Evolutionary conservation across 1,284 basidiomycete genomes (phyloP).

Genomic region (Athelia psychrophila): DNA sequence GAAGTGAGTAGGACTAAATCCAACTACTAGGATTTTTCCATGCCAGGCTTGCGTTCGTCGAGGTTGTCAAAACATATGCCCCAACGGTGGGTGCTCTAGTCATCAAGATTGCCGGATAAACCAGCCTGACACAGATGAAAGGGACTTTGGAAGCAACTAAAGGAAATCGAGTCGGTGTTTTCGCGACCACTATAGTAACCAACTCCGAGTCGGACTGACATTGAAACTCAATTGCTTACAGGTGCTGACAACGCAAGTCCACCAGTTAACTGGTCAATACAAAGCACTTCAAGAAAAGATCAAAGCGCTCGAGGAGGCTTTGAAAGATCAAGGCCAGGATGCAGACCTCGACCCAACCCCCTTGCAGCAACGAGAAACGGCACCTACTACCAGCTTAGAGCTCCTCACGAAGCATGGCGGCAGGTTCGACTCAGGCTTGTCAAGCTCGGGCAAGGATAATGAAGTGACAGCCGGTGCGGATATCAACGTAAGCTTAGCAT

Average conservation of each 20-base stretch:
- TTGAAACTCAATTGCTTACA: slow-evolving; percentile 27
- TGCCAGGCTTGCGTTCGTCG: slow-evolving; percentile 49
- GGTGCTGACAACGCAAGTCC: slow-evolving; percentile 45
- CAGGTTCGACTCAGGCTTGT: too few species aligned
- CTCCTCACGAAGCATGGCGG: slow-evolving; percentile 18
- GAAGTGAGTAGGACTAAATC: background rate
- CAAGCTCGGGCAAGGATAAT: too few species aligned
- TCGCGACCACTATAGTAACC: background rate
- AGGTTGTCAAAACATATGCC: slow-evolving; percentile 51
- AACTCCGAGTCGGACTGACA: slow-evolving; percentile 3
- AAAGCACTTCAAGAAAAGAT: slow-evolving; percentile 43
- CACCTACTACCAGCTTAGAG: slow-evolving; percentile 4
- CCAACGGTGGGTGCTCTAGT: slow-evolving; percentile 34
- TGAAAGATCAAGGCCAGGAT: slow-evolving; percentile 32
- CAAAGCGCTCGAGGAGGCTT: slow-evolving; percentile 53
- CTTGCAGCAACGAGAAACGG: slow-evolving; percentile 5
- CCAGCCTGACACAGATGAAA: slow-evolving; percentile 14
- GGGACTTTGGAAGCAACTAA: slow-evolving; percentile 51
- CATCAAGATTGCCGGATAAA: background rate
- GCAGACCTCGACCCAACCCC: slow-evolving; percentile 8
- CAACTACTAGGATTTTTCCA: slow-evolving; percentile 37
- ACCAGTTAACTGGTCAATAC: slow-evolving; percentile 43
- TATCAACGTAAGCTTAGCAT: slow-evolving; percentile 21
- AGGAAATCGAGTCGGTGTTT: slow-evolving; percentile 46
- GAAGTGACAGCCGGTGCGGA: slow-evolving; percentile 47